phyloP scores from a whole-genome alignment of 495 filamentous ascomycete species.

The Barbatosphaeria neglecta region DNA sequence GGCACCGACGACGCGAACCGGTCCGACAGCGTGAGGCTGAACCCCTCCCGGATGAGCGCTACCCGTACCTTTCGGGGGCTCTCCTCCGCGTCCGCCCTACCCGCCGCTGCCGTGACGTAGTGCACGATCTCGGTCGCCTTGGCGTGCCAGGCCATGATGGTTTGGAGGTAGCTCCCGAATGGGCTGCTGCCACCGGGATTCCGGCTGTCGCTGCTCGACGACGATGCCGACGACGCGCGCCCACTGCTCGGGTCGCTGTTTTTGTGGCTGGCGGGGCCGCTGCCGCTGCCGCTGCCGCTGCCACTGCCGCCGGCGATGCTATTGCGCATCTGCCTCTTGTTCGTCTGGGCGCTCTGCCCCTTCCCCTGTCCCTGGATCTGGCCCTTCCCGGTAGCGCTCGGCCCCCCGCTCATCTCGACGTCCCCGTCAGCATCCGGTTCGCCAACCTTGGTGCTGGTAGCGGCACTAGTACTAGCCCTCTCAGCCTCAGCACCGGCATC shows the following conservation, averaged over 20 bases:
- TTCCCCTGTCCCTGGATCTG: neutral
- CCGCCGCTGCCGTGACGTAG: slow-evolving; percentile 42
- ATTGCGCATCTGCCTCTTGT: neutral
- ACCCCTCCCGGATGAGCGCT: slow-evolving; percentile 58
- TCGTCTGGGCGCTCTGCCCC: slow-evolving; percentile 1
- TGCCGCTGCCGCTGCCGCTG: neutral
- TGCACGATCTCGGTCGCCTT: slow-evolving; percentile 53
- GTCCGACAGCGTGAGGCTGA: slow-evolving; percentile 66
- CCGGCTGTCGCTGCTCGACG: too few species aligned
- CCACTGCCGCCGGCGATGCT: neutral
- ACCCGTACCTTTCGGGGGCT: slow-evolving; percentile 35
- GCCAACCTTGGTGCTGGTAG: too few species aligned
- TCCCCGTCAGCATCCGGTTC: neutral
- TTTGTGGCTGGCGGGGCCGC: too few species aligned
- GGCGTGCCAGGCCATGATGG: slow-evolving; percentile 60
- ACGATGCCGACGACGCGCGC: too few species aligned
- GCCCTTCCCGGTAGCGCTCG: slow-evolving; percentile 3
- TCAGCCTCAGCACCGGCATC: neutral
- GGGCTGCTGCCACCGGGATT: too few species aligned
- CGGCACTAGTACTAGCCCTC: too few species aligned
- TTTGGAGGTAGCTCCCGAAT: slow-evolving; percentile 53
- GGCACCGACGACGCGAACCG: slow-evolving; percentile 58
- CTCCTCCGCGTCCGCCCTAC: neutral
- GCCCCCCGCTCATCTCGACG: too few species aligned
- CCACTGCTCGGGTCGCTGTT: too few species aligned